Conservation (phyloP, 139 green algal genomes). For the Coccomyxa sp. region DNA sequence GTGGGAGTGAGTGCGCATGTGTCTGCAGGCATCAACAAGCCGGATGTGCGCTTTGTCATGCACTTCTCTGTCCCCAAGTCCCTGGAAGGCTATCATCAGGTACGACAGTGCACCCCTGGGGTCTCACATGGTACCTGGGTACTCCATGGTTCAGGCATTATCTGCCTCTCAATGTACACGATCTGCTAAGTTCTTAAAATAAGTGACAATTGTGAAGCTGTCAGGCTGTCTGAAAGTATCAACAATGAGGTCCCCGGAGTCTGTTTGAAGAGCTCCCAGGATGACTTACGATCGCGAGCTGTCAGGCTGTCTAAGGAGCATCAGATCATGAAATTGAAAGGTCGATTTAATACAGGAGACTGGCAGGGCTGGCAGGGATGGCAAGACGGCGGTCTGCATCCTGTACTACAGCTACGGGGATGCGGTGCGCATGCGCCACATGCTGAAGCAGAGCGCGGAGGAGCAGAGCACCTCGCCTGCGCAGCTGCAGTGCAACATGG, state of each 20-base stretch:
- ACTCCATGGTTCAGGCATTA: too few species aligned
- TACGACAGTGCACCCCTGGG: too few species aligned
- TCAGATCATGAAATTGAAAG: background rate
- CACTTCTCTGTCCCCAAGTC: slow-evolving; percentile 88
- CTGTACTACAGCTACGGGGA: slow-evolving; percentile 76
- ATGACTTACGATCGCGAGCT: too few species aligned
- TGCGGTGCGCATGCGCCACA: slow-evolving; percentile 56
- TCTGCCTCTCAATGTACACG: too few species aligned
- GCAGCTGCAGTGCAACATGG: slow-evolving; percentile 59
- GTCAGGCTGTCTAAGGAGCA: too few species aligned
- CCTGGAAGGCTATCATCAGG: slow-evolving; percentile 83
- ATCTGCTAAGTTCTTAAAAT: too few species aligned
- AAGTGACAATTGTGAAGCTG: too few species aligned
- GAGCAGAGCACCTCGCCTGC: slow-evolving; percentile 46
- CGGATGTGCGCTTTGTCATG: slow-evolving; percentile 85
- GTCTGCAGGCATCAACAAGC: slow-evolving; percentile 61
- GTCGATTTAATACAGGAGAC: slow-evolving; percentile 79
- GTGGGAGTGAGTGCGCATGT: background rate
- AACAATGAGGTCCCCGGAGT: too few species aligned
- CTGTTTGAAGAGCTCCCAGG: too few species aligned
- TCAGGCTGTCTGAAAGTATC: too few species aligned
- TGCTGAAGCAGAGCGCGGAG: slow-evolving; percentile 64
- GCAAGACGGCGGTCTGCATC: slow-evolving; percentile 58
- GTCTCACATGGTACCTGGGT: too few species aligned
- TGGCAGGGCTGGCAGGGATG: slow-evolving; percentile 79